A percentile compares a stretch with the other conserved stretches of the same genome.
phyloP scores from a whole-genome alignment of 371 early-diverging fungal genomes.

The Nosema muscidifuracis region DNA sequence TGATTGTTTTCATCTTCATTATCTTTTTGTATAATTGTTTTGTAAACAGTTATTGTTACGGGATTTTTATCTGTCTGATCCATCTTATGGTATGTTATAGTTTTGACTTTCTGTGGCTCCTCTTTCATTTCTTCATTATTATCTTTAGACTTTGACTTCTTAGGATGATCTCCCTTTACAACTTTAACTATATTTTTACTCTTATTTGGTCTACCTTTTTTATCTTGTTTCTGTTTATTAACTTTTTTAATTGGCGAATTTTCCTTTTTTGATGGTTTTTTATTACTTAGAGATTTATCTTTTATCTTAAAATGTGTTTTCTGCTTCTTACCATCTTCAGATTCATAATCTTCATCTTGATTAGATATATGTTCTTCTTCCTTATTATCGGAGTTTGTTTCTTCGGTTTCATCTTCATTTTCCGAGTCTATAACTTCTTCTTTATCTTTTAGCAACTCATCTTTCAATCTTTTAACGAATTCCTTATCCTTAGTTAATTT shows the following conservation, averaged over 20 bases:
- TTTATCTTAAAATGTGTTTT: background rate
- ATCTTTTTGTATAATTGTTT: slow-evolving; percentile 17
- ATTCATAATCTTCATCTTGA: background rate
- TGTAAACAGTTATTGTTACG: background rate
- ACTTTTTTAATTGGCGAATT: background rate
- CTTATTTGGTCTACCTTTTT: background rate
- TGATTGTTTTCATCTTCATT: no score
- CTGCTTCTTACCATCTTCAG: background rate
- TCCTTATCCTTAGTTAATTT: background rate
- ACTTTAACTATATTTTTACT: background rate
- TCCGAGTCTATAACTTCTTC: background rate
- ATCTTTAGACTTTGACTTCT: background rate
- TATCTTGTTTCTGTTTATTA: background rate
- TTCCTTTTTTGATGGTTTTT: background rate
- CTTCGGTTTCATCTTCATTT: background rate
- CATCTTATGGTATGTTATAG: background rate
- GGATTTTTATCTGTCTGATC: background rate
- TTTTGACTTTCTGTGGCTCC: background rate
- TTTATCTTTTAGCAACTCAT: background rate
- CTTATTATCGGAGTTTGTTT: background rate
- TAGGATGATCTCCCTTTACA: background rate
- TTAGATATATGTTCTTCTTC: background rate
- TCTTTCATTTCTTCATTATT: background rate
- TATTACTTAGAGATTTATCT: background rate
- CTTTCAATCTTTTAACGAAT: background rate